Evolutionary conservation across 306 rosid genomes (phyloP).

Genomic region (Prunus padus): DNA sequence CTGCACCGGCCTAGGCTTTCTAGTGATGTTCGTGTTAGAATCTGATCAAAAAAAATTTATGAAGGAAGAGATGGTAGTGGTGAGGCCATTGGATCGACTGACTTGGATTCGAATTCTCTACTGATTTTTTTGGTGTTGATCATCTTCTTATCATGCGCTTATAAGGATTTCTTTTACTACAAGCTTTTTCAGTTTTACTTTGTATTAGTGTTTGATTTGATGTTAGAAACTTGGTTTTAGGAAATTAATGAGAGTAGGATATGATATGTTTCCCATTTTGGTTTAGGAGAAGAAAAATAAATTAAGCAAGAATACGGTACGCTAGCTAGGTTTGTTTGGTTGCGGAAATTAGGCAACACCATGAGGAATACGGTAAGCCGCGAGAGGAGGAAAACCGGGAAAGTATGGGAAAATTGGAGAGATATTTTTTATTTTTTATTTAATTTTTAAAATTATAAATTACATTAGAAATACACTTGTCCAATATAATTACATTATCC

Average conservation of each 20-base stretch:
- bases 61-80: conserved; percentile 4
- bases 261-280: background rate
- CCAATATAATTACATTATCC: background rate
- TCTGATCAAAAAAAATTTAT: background rate
- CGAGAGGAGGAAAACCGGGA: too few relatives aligned
- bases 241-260: background rate
- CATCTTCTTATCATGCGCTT: background rate
- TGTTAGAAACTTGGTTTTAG: background rate
- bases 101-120: background rate
- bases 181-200: too few relatives aligned
- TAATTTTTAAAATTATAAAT: too few relatives aligned
- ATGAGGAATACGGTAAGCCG: too few relatives aligned
- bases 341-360: too few relatives aligned
- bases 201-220: background rate
- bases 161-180: too few relatives aligned
- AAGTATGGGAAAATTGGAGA: too few relatives aligned
- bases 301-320: too few relatives aligned
- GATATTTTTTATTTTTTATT: too few relatives aligned
- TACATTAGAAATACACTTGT: too few relatives aligned
- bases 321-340: too few relatives aligned
- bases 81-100: conserved; percentile 7
- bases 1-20: conserved; percentile 7
- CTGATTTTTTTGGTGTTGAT: background rate
- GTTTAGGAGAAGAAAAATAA: background rate
- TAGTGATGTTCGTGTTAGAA: background rate